These are phyloP conservation scores for Sambucus nigra DNA, from an alignment of 129 eudicot species.

Conservation along the genomic window DNA sequence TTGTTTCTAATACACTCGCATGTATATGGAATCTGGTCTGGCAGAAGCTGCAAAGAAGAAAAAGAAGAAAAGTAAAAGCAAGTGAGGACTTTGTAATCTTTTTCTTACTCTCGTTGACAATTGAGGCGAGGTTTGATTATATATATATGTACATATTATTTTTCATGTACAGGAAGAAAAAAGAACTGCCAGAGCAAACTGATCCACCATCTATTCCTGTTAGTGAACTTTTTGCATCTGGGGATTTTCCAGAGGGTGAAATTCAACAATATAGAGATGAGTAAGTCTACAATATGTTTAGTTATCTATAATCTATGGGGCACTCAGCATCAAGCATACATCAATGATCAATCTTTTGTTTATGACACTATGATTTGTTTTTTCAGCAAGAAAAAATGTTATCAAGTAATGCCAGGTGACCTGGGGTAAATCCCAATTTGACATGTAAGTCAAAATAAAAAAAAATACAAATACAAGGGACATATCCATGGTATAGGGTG, in stretches of 20 bases:
- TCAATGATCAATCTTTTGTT: no score
- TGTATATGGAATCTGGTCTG: constrained; percentile 16
- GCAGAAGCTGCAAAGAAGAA: constrained; percentile 87
- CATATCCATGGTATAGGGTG: no score
- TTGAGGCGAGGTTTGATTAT: constrained; percentile 15
- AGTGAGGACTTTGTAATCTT: constrained; percentile 35
- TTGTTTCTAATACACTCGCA: constrained; percentile 8
- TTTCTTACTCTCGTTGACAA: not conserved
- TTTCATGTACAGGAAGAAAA: constrained; percentile 64
- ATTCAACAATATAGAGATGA: constrained; percentile 87
- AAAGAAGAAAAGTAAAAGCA: constrained; percentile 98
- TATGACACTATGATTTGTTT: no score
- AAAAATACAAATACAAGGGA: no score
- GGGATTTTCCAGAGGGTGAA: constrained; percentile 99
- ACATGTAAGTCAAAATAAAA: no score
- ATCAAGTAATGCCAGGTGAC: no score
- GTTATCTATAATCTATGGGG: no score
- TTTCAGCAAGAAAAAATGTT: no score
- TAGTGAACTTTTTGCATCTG: constrained; percentile 62
- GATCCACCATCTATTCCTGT: constrained; percentile 97
- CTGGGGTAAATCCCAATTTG: no score
- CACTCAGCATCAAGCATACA: no score
- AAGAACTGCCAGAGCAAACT: constrained; percentile 71
- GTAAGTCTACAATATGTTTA: constrained; percentile 57
- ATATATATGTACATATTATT: constrained; percentile 4